A percentile compares a stretch with the other conserved stretches of the same genome.
These are phyloP conservation scores for Neodidymelliopsis sp. DNA, from an alignment of 2,329 filamentous ascomycete species.

Conservation along the genomic window DNA sequence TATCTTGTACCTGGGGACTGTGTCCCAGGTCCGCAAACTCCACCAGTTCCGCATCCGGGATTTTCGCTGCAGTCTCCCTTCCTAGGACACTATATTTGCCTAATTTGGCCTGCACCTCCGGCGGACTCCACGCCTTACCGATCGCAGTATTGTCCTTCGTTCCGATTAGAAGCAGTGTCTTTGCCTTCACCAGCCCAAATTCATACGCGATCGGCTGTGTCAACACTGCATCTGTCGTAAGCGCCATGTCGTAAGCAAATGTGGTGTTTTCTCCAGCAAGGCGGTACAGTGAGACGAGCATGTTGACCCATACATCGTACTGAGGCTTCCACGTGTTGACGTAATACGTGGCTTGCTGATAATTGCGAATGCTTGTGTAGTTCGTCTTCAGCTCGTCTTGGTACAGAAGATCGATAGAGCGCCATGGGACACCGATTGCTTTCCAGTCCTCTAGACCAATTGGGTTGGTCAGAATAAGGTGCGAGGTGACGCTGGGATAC, in stretches of 20 bases:
- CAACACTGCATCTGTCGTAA: slow-evolving; percentile 63
- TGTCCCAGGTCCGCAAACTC: slow-evolving; percentile 61
- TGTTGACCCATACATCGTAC: slow-evolving; percentile 64
- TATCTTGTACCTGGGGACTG: slow-evolving; percentile 62
- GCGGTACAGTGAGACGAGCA: slow-evolving; percentile 62
- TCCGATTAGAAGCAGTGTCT: slow-evolving; percentile 60
- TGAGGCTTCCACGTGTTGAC: slow-evolving; percentile 54
- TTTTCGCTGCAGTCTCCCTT: slow-evolving; percentile 53
- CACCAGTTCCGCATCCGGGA: slow-evolving; percentile 55
- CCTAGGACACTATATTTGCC: slow-evolving; percentile 61
- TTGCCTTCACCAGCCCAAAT: slow-evolving; percentile 55
- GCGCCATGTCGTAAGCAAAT: slow-evolving; percentile 59
- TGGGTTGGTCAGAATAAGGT: slow-evolving; percentile 60
- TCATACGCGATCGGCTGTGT: slow-evolving; percentile 62
- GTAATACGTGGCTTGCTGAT: slow-evolving; percentile 41
- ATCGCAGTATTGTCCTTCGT: slow-evolving; percentile 63
- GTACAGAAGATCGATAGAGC: slow-evolving; percentile 27
- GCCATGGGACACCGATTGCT: slow-evolving; percentile 37
- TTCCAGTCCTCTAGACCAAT: slow-evolving; percentile 64
- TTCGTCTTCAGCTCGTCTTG: slow-evolving; percentile 30
- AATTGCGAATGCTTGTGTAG: slow-evolving; percentile 36
- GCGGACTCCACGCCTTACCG: slow-evolving; percentile 58
- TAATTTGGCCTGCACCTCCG: slow-evolving; percentile 41
- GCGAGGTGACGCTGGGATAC: slow-evolving; percentile 55
- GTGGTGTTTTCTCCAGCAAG: slow-evolving; percentile 50